phyloP scores from a whole-genome alignment of 441 rosid genomes.

The Erysimum pusillum region DNA sequence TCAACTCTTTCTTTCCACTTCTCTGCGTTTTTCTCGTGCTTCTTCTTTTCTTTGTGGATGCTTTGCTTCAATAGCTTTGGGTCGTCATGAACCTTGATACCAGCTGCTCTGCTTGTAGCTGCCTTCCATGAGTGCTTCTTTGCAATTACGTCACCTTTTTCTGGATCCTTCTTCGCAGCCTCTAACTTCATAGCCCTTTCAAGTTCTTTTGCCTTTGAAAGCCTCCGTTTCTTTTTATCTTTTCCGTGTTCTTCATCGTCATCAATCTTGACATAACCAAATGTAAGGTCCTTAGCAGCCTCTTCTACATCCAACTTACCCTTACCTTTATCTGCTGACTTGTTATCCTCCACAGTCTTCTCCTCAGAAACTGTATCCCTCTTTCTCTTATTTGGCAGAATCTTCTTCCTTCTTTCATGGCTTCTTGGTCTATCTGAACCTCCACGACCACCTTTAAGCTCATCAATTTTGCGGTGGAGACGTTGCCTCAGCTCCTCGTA shows the following conservation, averaged over 20 bases:
- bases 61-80: constrained; percentile 79
- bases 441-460: constrained; percentile 67
- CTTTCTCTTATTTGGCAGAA: constrained; percentile 44
- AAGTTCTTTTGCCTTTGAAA: constrained; percentile 44
- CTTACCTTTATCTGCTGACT: constrained; percentile 56
- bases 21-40: constrained; percentile 70
- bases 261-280: constrained; percentile 75
- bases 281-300: constrained; percentile 74
- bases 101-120: constrained; percentile 80
- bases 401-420: constrained; percentile 48
- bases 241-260: constrained; percentile 51
- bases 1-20: constrained; percentile 86
- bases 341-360: constrained; percentile 59
- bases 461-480: constrained; percentile 66
- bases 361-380: constrained; percentile 52
- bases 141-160: constrained; percentile 63
- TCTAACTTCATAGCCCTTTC: constrained; percentile 43
- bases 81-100: constrained; percentile 80
- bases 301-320: constrained; percentile 65
- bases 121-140: constrained; percentile 76
- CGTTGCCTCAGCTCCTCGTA: constrained; percentile 83
- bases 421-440: constrained; percentile 50
- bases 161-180: constrained; percentile 53
- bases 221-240: constrained; percentile 45
- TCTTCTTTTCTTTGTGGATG: constrained; percentile 71